These are phyloP conservation scores for Royoungia palumana DNA, from an alignment of 768 basidiomycete genomes.

Conservation along the genomic window DNA sequence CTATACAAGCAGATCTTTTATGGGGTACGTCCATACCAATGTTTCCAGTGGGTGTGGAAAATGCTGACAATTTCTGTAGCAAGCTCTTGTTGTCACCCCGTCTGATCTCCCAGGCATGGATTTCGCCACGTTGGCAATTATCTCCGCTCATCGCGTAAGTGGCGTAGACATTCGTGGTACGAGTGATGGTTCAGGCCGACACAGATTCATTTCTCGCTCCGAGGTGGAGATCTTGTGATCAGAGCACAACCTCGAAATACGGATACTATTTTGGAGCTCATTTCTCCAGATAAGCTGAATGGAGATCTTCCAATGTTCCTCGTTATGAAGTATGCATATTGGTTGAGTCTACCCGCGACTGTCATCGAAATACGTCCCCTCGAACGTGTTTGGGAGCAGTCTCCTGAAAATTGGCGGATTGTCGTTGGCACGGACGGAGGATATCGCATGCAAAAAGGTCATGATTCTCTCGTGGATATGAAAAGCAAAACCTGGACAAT, in stretches of 20 bases:
- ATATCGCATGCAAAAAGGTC: background rate
- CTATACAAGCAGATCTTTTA: conserved; percentile 19
- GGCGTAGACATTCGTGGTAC: background rate
- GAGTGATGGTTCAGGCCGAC: fast-evolving
- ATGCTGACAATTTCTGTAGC: background rate
- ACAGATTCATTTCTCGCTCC: conserved; percentile 5
- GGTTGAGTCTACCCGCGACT: conserved; percentile 17
- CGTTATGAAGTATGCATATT: conserved; percentile 19
- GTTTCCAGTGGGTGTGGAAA: too few relatives aligned
- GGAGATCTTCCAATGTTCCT: conserved; percentile 21
- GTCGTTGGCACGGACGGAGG: background rate
- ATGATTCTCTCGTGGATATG: conserved; percentile 18
- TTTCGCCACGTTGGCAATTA: conserved; percentile 12
- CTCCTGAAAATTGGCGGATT: conserved; percentile 20
- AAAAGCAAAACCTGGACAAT: conserved; percentile 18
- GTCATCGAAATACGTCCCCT: conserved; percentile 25
- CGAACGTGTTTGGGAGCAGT: conserved; percentile 16
- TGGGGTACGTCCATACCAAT: conserved; percentile 4
- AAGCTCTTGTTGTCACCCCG: background rate
- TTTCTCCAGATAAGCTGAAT: conserved; percentile 17
- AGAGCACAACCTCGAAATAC: background rate
- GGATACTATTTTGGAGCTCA: conserved; percentile 12
- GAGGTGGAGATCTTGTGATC: conserved; percentile 6
- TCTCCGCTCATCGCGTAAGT: conserved; percentile 19
- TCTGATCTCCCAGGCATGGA: conserved; percentile 3